phyloP scores from a whole-genome alignment of 2,329 filamentous ascomycete genomes.

The Cercospora nicotianae region DNA sequence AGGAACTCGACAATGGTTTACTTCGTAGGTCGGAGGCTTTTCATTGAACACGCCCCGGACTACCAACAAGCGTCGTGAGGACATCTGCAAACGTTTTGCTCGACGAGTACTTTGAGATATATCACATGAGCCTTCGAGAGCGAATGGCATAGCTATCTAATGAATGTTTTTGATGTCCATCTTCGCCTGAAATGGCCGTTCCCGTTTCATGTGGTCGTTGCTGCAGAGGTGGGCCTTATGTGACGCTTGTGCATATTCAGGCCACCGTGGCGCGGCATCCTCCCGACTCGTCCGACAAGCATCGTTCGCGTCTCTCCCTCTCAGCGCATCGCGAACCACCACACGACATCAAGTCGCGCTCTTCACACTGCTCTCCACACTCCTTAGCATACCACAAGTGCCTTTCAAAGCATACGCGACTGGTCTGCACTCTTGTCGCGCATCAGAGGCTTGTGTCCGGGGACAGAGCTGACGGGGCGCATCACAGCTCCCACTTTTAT shows the following conservation, averaged over 20 bases:
- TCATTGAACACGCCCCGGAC: background rate
- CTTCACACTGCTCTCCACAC: background rate
- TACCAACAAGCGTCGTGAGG: background rate
- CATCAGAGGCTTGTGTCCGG: background rate
- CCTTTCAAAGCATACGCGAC: background rate
- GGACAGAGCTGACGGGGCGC: background rate
- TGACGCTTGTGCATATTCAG: background rate
- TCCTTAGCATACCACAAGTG: background rate
- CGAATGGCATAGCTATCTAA: background rate
- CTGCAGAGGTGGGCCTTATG: background rate
- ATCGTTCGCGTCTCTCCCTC: slow-evolving; percentile 4
- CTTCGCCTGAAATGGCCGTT: background rate
- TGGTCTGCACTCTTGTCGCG: background rate
- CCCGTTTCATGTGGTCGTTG: background rate
- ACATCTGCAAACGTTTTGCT: background rate
- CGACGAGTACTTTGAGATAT: background rate
- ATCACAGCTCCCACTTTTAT: slow-evolving; percentile 3
- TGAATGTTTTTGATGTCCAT: background rate
- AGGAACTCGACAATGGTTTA: background rate
- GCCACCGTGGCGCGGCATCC: background rate
- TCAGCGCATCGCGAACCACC: background rate
- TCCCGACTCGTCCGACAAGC: slow-evolving; percentile 2
- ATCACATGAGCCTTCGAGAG: background rate
- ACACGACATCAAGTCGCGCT: background rate
- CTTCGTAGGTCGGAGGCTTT: background rate